Evolutionary conservation across 495 filamentous ascomycete species (phyloP), one percentile per base, ranked within the genome.

Genomic region (Aspergillus nanangensis): DNA sequence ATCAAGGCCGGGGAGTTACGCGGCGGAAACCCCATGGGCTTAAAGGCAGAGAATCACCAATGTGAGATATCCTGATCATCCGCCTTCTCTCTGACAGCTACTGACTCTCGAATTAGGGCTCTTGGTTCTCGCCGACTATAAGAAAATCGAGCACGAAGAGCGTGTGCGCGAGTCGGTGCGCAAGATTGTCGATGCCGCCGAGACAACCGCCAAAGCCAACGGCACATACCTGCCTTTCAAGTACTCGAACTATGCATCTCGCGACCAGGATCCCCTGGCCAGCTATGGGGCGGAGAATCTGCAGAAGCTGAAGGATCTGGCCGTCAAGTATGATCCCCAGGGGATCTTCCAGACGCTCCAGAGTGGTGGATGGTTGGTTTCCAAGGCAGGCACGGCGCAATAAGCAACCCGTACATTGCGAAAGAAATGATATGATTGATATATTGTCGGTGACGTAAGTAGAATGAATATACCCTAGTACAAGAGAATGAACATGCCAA

Each of bases 171-270:
- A 19, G 19, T 17, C 40, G 8, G 31, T 44, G 3, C 48, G 48
- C 19, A 40, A 38, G 25, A 52, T 50, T 11, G 38, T 56, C 2
- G 48, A 52, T 19, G 35, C 10, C 1, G 51, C 41, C 2, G 40
- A 48, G 18, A 14, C 44, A 8, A 33, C 32, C 1, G 47, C 50
- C 1, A 50, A 50, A 41, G 36, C 31, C 8, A 48, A 51, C 32
- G 50, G 47, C 0, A 21, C 34, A 2, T 49, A 42, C 15, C 34
- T 56, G 4, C 24, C 41, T 9, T 60, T 50, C 29, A 39, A 41
- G 13, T 51, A 54, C 13, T 40, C 39, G 9, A 50, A 51, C 21
- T 55, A 55, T 21, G 4, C 42, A 5, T 51, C 44, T 4, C 38
- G 31, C n/a, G 47, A 50, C 35, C 47, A 54, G 36, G 34, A 44